Percentiles rank a stretch among this genome's conserved stretches.
Evolutionary conservation across 2,329 filamentous ascomycete species (phyloP).

Genomic region (Ceratocystis alfenasii): DNA sequence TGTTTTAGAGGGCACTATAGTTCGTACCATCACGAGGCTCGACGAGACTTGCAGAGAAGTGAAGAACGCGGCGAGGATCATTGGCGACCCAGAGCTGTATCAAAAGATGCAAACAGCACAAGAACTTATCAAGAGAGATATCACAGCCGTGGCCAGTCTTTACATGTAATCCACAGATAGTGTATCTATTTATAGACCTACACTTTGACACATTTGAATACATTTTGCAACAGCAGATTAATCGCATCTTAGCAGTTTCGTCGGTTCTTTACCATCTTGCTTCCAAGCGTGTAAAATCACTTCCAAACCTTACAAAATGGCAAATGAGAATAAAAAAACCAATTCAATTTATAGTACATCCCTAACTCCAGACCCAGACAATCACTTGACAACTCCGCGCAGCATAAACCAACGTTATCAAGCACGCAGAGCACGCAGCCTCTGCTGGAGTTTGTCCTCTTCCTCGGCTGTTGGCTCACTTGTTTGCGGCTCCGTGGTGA

Average conservation of each 20-base stretch:
- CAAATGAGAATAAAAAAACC: background rate
- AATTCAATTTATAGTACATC: background rate
- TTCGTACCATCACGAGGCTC: constrained; percentile 80
- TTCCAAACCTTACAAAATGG: background rate
- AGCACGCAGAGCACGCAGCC: constrained; percentile 44
- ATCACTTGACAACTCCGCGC: background rate
- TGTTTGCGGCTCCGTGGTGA: constrained; percentile 46
- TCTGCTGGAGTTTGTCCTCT: constrained; percentile 60
- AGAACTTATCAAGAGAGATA: constrained; percentile 94
- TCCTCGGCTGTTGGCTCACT: constrained; percentile 63
- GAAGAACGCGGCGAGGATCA: constrained; percentile 89
- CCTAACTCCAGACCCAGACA: background rate
- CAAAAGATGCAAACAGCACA: constrained; percentile 95
- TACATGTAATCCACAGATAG: constrained; percentile 52
- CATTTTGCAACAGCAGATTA: too few species aligned
- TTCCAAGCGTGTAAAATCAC: too few species aligned
- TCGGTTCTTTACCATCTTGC: too few species aligned
- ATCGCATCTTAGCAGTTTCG: too few species aligned
- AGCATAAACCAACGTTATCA: constrained; percentile 26
- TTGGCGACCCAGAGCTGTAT: constrained; percentile 86
- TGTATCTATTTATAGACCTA: background rate
- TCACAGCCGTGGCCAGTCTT: constrained; percentile 76
- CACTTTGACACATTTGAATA: too few species aligned
- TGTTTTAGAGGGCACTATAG: constrained; percentile 93
- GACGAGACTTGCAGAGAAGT: constrained; percentile 96